phyloP scores from a whole-genome alignment of 495 filamentous ascomycete genomes.

The Xylaria bambusicola region DNA sequence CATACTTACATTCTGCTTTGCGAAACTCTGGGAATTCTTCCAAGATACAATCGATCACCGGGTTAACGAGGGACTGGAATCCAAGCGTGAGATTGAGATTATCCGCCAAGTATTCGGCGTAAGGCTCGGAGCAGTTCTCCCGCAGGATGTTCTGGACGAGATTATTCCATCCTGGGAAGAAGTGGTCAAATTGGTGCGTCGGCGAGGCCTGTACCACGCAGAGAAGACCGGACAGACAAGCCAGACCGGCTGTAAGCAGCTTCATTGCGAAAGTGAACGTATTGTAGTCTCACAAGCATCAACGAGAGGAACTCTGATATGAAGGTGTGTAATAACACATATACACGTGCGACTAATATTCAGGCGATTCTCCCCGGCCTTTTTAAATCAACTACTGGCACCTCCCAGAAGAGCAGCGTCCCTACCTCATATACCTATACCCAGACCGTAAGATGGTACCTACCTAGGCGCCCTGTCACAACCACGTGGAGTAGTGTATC shows the following conservation, averaged over 20 bases:
- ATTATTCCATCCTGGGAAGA: constrained; percentile 13
- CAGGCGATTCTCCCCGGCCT: background rate
- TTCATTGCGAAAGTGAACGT: constrained; percentile 1
- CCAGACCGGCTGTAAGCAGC: constrained; percentile 10
- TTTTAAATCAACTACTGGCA: background rate
- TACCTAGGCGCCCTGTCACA: background rate
- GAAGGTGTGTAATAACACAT: too few relatives aligned
- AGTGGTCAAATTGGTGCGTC: constrained; percentile 16
- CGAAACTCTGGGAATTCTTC: constrained; percentile 7
- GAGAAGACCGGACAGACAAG: background rate
- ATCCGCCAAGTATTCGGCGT: constrained; percentile 13
- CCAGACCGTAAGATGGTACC: background rate
- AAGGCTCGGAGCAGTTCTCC: constrained; percentile 8
- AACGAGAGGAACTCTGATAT: too few relatives aligned
- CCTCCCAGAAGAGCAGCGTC: background rate
- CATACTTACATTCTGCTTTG: constrained; percentile 14
- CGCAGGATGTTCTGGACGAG: constrained; percentile 5
- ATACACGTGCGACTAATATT: background rate
- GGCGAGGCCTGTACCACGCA: background rate
- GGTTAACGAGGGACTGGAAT: constrained; percentile 2
- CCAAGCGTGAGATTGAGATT: background rate
- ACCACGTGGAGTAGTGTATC: background rate
- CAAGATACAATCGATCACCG: constrained; percentile 18
- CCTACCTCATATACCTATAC: background rate
- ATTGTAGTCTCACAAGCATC: background rate